Evolutionary conservation across 2,329 filamentous ascomycete species (phyloP), one percentile per base, ranked within the genome.

Genomic region (Scedosporium minutisporum): DNA sequence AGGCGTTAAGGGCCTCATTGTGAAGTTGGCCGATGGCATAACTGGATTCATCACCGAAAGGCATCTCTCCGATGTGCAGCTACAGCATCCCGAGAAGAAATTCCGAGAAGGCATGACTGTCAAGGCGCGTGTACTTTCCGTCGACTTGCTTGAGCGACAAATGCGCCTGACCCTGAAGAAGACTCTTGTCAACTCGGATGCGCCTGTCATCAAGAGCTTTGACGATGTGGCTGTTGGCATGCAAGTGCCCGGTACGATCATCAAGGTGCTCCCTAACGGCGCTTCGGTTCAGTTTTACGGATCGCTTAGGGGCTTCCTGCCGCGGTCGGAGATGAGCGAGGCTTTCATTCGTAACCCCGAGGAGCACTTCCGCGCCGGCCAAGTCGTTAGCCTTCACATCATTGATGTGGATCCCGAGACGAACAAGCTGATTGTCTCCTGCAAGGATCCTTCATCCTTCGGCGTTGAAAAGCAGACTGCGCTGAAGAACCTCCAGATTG

Each of bases 281-380:
- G 95, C 95, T 10, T 85, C 93, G 18, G 89, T 99, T 61, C 91
- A 96, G 71, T 99, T 97, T 75, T 99, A 96, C 70, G 91, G 91
- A 18, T 77, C 81, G 7, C 80, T 99, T 21, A 85, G 86, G 66
- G 96, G 89, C 7, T 99, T 96, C 77, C 81, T 99, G 62, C 95
- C 95, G 2, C 87, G 96, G 0, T 90, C 90, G 1, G 93, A 99
- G 75, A 99, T 99, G 95, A 97, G 95, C 72, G 95, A 99, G 73
- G 92, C 93, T 10, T 97, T 89, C 71, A 97, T 99, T 69, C 85
- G 89, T 67, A 90, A 97, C 70, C 92, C 95, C 4, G 85, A 84
- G 57, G 87, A 96, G 70, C 93, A 97, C 75, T 99, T 99, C 78
- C 87, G 88, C 42, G 77, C 87, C 53, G 96, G 95, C 0, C 95